Conservation (phyloP, 495 filamentous ascomycete genomes). For the Stereocaulon alpinum region DNA sequence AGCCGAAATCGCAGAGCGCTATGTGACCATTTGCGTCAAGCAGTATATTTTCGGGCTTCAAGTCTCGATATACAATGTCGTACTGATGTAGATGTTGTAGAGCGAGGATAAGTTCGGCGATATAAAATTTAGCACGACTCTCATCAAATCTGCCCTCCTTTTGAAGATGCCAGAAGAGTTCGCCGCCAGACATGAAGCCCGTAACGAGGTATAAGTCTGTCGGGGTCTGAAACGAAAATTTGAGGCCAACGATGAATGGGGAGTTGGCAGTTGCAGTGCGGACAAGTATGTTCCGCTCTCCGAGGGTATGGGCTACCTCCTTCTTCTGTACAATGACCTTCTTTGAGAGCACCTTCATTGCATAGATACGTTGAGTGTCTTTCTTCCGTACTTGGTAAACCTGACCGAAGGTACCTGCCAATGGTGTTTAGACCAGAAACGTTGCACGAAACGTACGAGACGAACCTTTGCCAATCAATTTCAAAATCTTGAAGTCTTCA, state of each 20-base stretch:
- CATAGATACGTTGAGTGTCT: conserved; percentile 91
- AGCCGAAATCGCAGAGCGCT: conserved; percentile 77
- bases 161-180: conserved; percentile 97
- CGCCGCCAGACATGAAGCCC: conserved; percentile 99
- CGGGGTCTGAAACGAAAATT: conserved; percentile 97
- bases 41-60: conserved; percentile 80
- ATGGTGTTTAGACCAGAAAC: conserved; percentile 4
- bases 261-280: conserved; percentile 92
- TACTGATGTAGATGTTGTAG: conserved; percentile 92
- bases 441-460: background rate
- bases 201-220: conserved; percentile 96
- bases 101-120: conserved; percentile 91
- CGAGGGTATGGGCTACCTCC: conserved; percentile 92
- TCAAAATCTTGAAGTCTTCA: conserved; percentile 91
- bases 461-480: conserved; percentile 85
- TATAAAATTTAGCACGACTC: conserved; percentile 94
- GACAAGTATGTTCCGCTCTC: conserved; percentile 93
- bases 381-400: conserved; percentile 99
- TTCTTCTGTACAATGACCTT: conserved; percentile 99
- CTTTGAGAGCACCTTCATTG: conserved; percentile 98
- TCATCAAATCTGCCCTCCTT: conserved; percentile 95
- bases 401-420: conserved; percentile 82
- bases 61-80: conserved; percentile 93
- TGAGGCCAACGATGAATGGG: conserved; percentile 94
- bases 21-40: conserved; percentile 80